Conservation (phyloP, 2,329 filamentous ascomycete species). For the Botrytis cinerea region DNA sequence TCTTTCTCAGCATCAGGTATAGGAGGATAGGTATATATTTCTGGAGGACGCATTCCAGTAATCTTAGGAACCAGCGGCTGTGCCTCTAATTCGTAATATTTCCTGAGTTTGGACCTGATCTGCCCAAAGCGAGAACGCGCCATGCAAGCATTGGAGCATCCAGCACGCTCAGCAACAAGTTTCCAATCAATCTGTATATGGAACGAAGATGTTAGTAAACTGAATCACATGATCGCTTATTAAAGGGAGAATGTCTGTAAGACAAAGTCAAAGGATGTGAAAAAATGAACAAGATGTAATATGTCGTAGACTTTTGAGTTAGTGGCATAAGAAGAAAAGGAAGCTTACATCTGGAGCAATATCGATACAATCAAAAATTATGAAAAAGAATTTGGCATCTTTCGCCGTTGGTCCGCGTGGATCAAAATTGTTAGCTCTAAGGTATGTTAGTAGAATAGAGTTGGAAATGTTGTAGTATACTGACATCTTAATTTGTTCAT, state of each 20-base stretch:
- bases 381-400: conserved; percentile 32
- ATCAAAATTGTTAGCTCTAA: background rate
- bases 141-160: conserved; percentile 50
- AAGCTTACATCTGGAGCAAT: conserved; percentile 31
- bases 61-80: background rate
- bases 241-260: background rate
- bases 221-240: conserved; percentile 1
- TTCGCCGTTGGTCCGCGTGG: conserved; percentile 21
- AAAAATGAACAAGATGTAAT: background rate
- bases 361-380: conserved; percentile 30
- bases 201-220: background rate
- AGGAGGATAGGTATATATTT: background rate
- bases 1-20: background rate
- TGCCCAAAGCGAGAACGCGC: conserved; percentile 54
- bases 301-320: background rate
- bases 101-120: conserved; percentile 50
- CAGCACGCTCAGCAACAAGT: conserved; percentile 46
- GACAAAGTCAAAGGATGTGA: background rate
- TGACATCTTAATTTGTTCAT: background rate
- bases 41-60: background rate
- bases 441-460: background rate
- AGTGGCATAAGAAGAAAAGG: background rate
- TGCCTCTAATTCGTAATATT: background rate
- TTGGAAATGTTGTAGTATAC: background rate
- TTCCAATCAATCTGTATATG: conserved; percentile 47